A percentile compares a stretch with the other conserved stretches of the same genome.
These are phyloP conservation scores for Rhodotorula babjevae DNA, from an alignment of 768 basidiomycete species.

Conservation along the genomic window DNA sequence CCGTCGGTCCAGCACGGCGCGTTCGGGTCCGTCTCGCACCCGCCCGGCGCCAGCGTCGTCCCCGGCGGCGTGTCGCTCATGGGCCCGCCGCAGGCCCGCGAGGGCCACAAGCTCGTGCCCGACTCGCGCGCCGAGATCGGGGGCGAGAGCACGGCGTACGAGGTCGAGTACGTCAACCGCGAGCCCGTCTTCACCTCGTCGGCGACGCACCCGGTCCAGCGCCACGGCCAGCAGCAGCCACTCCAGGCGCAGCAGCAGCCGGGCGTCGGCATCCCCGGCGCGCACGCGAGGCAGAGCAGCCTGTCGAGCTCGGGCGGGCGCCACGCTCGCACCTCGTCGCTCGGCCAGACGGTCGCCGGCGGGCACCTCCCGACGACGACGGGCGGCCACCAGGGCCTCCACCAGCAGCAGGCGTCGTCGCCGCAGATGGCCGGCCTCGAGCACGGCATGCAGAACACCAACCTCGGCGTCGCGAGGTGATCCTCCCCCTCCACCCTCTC, in stretches of 20 bases:
- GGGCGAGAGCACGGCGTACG: slow-evolving; percentile 6
- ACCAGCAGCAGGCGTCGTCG: not conserved
- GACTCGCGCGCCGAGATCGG: not conserved
- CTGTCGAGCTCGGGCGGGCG: not conserved
- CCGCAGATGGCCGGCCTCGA: not conserved
- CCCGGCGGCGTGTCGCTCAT: slow-evolving; percentile 1
- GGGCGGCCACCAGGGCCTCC: not conserved
- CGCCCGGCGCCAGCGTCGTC: not conserved
- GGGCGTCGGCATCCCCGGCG: too few relatives aligned
- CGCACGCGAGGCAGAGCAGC: not conserved
- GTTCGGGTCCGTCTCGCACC: not conserved
- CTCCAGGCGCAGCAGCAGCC: too few relatives aligned
- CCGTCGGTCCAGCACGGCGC: slow-evolving; percentile 9
- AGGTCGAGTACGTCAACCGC: slow-evolving; percentile 29
- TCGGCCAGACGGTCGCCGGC: not conserved
- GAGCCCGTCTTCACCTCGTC: slow-evolving; percentile 11
- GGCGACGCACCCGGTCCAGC: not conserved
- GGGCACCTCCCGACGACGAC: not conserved
- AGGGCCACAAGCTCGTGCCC: slow-evolving; percentile 19
- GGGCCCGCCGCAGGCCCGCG: not conserved
- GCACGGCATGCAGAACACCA: not conserved
- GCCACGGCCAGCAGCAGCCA: too few relatives aligned
- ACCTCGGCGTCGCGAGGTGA: slow-evolving; percentile 8
- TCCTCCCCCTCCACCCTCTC: too few relatives aligned
- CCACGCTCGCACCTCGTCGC: not conserved